phyloP scores from a whole-genome alignment of 441 rosid species.

The Geranium incanum region DNA sequence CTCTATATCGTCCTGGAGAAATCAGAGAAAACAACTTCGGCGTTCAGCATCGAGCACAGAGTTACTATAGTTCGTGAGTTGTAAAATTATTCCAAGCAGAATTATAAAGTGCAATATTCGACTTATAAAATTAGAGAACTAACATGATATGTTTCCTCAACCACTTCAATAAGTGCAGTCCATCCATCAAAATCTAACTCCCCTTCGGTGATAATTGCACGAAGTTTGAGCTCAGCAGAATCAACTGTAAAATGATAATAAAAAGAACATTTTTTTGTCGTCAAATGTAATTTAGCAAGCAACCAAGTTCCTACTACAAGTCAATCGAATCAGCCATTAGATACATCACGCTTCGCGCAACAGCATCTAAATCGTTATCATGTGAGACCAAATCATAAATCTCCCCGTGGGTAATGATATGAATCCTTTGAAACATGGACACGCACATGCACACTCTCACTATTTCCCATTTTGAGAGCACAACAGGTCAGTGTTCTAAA shows the following conservation, averaged over 20 bases:
- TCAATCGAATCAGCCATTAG: background rate
- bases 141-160: conserved; percentile 49
- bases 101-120: background rate
- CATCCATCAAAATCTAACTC: conserved; percentile 61
- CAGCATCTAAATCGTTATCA: background rate
- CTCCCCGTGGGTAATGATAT: background rate
- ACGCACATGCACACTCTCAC: background rate
- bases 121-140: conserved; percentile 19
- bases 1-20: conserved; percentile 55
- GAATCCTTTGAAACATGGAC: background rate
- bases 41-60: conserved; percentile 7
- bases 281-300: background rate
- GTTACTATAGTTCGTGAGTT: conserved; percentile 3
- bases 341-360: background rate
- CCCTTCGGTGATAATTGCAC: conserved; percentile 33
- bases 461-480: background rate
- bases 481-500: too few relatives aligned
- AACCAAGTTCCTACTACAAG: background rate
- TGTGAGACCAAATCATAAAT: background rate
- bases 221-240: conserved; percentile 36
- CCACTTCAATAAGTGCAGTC: conserved; percentile 57
- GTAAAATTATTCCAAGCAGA: background rate
- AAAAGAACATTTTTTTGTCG: background rate
- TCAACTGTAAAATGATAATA: conserved; percentile 29
- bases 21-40: background rate